Base-by-base conservation (phyloP, 495 filamentous ascomycete species). In the Neurospora cerealis region DNA sequence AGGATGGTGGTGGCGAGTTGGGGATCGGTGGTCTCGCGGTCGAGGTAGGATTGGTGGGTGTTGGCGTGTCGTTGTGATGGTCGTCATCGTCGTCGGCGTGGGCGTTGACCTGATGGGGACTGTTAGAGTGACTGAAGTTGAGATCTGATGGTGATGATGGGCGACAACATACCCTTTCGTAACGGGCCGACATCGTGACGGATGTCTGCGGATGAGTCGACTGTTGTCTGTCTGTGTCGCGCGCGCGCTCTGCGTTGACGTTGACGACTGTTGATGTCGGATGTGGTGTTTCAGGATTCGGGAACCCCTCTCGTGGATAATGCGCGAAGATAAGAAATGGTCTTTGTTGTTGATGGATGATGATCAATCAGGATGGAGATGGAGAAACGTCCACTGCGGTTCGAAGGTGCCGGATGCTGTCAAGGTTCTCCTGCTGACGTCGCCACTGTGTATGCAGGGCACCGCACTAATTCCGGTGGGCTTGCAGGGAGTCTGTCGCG, bases 1-100 rank as follows among this genome's bases (percentile, higher is more conserved):
- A 99, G 11, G 96, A 98, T 28, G 96, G 96, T 24, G 96, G 95
- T 60, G 96, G 94, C 72, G 96, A 98, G 78, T 86, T 89, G 32
- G 94, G 93, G 71, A 91, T 89, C 37, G 86, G 80, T 72, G 77
- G 80, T 72, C 75, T 81, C 42, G 42, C 19, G 8, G n/a, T 46
- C 73, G 79, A 77, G 72, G 75, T 75, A 70, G 80, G 71, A 32
- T 74, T 69, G 28, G 73, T 74, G 24, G 85, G 84, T 48, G 82
- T 79, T 42, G 54, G 54, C 6, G 54, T 66, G 32, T 66, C 54
- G 28, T 19, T 3, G 54, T 66, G 54, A 5, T 34, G 54, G 54
- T 84, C 80, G 73, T 80, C 72, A 19, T 85, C 83, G 70, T 87
- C 81, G 10, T 79, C 85, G 75, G 86, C 85, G 44, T 82, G 84